phyloP scores from a whole-genome alignment of 306 rosid genomes.

The Mimosa bimucronata region DNA sequence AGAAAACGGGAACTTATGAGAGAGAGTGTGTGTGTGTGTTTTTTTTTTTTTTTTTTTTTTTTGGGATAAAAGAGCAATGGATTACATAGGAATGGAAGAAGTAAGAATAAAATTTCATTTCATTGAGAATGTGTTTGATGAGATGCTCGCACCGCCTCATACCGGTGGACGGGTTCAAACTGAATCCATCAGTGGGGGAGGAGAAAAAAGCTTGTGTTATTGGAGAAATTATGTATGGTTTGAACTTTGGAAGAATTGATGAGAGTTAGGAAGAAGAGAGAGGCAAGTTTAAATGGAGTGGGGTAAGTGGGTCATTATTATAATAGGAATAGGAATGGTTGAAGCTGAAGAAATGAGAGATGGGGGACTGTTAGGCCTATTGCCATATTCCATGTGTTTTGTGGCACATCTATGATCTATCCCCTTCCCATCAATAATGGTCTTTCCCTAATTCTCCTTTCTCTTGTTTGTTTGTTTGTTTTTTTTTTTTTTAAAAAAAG shows the following conservation, averaged over 20 bases:
- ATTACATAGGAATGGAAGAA: not conserved
- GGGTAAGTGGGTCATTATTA: not conserved
- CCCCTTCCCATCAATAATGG: not conserved
- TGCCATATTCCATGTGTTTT: not conserved
- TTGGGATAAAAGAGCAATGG: not conserved
- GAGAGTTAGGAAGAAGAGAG: not conserved
- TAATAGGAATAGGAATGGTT: not conserved
- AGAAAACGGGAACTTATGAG: not conserved
- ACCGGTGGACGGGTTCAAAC: not conserved
- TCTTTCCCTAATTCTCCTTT: not conserved
- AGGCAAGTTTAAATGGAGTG: not conserved
- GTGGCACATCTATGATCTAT: not conserved
- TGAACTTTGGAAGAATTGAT: not conserved
- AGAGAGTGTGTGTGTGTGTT: too few species aligned
- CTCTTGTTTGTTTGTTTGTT: too few species aligned
- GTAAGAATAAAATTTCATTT: not conserved
- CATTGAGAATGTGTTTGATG: not conserved
- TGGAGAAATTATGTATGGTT: not conserved
- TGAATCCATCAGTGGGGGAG: not conserved
- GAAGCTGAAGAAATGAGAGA: too few species aligned
- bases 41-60: too few species aligned
- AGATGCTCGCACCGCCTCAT: not conserved
- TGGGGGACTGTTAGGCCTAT: not conserved
- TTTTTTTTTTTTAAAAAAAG: too few species aligned
- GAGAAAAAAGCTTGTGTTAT: not conserved